Conservation (phyloP, 192 early-diverging fungal genomes). For the Gamsiella multidivaricata region DNA sequence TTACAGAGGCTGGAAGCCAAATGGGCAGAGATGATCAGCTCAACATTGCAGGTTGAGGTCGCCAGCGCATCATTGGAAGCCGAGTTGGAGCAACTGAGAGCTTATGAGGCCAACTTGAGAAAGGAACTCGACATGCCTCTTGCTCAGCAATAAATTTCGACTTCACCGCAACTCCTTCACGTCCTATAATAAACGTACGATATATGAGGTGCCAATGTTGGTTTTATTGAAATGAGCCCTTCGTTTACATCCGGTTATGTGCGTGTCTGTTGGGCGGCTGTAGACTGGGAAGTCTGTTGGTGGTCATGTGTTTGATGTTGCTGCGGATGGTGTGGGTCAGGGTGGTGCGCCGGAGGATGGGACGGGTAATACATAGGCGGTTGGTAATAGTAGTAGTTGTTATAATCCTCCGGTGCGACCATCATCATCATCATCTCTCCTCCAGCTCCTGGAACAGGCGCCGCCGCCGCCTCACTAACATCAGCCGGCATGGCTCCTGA, state of each 20-base stretch:
- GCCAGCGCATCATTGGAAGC: slow-evolving; percentile 58
- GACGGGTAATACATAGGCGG: slow-evolving; percentile 30
- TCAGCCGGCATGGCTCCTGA: slow-evolving; percentile 12
- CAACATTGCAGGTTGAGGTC: slow-evolving; percentile 64
- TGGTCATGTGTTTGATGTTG: neutral
- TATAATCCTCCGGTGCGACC: slow-evolving; percentile 42
- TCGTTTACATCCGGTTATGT: too few relatives aligned
- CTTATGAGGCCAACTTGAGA: slow-evolving; percentile 47
- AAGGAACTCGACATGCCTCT: slow-evolving; percentile 32
- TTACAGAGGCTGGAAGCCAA: slow-evolving; percentile 60
- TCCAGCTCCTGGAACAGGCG: neutral
- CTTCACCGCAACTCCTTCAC: neutral
- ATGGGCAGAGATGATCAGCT: slow-evolving; percentile 63
- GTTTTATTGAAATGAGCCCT: too few relatives aligned
- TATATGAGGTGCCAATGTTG: too few relatives aligned
- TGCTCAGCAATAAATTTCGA: too few relatives aligned
- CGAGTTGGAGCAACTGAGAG: slow-evolving; percentile 58
- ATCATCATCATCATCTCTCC: slow-evolving; percentile 54
- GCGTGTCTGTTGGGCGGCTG: neutral
- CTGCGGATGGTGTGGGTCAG: slow-evolving; percentile 11
- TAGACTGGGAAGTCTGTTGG: neutral
- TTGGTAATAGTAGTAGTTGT: slow-evolving; percentile 50
- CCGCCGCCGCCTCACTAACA: slow-evolving; percentile 6
- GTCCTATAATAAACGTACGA: too few relatives aligned
- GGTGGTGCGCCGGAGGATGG: slow-evolving; percentile 20